Percentiles rank a stretch among this genome's conserved stretches.
These are phyloP conservation scores for Sanghuangporus weigelae DNA, from an alignment of 1,284 basidiomycete genomes.

Conservation along the genomic window DNA sequence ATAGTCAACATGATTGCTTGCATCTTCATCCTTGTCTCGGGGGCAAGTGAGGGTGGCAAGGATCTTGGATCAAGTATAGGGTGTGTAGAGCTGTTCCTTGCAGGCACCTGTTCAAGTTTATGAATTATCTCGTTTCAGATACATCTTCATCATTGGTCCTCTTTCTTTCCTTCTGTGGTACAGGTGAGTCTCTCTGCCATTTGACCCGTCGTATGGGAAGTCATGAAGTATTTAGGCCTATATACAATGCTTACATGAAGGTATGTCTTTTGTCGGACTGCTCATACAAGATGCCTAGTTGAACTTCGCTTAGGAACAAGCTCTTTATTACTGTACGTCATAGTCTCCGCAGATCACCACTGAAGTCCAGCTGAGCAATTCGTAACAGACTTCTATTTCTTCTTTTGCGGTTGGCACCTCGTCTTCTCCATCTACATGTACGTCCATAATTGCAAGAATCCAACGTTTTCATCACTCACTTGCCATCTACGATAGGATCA, in stretches of 20 bases:
- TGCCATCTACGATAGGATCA: slow-evolving; percentile 50
- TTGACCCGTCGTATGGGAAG: background rate
- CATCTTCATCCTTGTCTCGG: slow-evolving; percentile 79
- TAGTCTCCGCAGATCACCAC: background rate
- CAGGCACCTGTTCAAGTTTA: slow-evolving; percentile 11
- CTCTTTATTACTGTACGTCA: slow-evolving; percentile 73
- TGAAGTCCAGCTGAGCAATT: slow-evolving; percentile 8
- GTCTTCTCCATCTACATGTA: slow-evolving; percentile 86
- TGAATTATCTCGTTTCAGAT: slow-evolving; percentile 45
- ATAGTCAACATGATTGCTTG: slow-evolving; percentile 89
- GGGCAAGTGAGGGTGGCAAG: slow-evolving; percentile 70
- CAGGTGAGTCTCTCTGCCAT: slow-evolving; percentile 42
- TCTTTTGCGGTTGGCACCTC: slow-evolving; percentile 92
- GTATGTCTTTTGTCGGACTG: slow-evolving; percentile 36
- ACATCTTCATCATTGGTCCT: slow-evolving; percentile 76
- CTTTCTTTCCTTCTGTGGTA: slow-evolving; percentile 92
- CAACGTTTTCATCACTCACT: slow-evolving; percentile 13
- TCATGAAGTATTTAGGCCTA: slow-evolving; percentile 52
- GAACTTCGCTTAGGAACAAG: slow-evolving; percentile 59
- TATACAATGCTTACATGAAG: slow-evolving; percentile 97
- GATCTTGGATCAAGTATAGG: slow-evolving; percentile 79
- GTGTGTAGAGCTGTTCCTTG: slow-evolving; percentile 37
- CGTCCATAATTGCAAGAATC: slow-evolving; percentile 27
- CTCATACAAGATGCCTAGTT: slow-evolving; percentile 16
- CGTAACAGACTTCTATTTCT: slow-evolving; percentile 82